Evolutionary conservation across 2,329 filamentous ascomycete species (phyloP).

Genomic region (Fusarium lateritium): DNA sequence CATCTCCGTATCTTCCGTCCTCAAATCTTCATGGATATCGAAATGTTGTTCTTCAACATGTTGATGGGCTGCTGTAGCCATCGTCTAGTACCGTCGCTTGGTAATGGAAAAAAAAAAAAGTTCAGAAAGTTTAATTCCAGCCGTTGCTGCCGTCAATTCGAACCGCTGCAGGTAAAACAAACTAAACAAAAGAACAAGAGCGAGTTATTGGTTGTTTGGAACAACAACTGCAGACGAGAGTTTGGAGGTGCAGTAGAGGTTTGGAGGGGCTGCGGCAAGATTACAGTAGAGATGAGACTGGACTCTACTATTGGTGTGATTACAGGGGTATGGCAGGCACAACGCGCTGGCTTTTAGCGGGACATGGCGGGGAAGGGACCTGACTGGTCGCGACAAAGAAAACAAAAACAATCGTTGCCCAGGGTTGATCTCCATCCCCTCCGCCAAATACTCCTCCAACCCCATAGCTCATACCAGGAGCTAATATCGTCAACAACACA

Average conservation of each 20-base stretch:
- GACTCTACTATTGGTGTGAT: constrained; percentile 20
- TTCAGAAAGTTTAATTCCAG: background rate
- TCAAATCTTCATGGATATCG: constrained; percentile 65
- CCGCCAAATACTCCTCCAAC: constrained; percentile 38
- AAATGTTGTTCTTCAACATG: constrained; percentile 58
- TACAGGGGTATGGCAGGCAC: constrained; percentile 45
- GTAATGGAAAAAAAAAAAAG: constrained; percentile 4
- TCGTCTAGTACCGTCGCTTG: constrained; percentile 25
- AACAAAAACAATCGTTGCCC: constrained; percentile 55
- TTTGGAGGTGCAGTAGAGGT: constrained; percentile 21
- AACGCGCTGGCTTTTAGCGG: constrained; percentile 46
- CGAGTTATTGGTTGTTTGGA: constrained; percentile 14
- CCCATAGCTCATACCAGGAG: constrained; percentile 26
- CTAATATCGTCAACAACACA: constrained; percentile 34
- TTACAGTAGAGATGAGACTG: constrained; percentile 2
- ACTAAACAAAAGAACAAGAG: constrained; percentile 17
- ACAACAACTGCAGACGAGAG: constrained; percentile 13
- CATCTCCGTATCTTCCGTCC: constrained; percentile 66
- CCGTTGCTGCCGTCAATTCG: background rate
- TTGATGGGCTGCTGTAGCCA: constrained; percentile 46
- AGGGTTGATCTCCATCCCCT: constrained; percentile 34
- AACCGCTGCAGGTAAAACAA: constrained; percentile 3
- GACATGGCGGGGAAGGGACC: constrained; percentile 42
- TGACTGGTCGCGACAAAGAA: constrained; percentile 51
- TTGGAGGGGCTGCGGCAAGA: constrained; percentile 45